Evolutionary conservation across 208 protist species (phyloP).

Genomic region (Leishmania lainsoni): DNA sequence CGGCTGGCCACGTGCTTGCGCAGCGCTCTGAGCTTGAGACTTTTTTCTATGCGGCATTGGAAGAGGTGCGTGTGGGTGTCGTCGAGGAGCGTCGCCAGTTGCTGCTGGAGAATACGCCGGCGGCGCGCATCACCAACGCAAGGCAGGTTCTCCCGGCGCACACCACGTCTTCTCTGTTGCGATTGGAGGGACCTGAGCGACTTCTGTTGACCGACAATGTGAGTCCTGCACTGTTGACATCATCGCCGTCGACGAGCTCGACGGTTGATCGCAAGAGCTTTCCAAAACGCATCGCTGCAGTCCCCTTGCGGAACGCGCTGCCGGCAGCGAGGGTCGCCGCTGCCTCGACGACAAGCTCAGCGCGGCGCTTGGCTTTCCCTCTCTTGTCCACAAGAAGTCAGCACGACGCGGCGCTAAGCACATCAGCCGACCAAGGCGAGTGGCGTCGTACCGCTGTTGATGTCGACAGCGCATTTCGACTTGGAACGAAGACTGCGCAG

Average conservation of each 20-base stretch:
- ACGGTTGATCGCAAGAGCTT: slow-evolving; percentile 25
- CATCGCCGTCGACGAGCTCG: slow-evolving; percentile 1
- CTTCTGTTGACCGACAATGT: slow-evolving; percentile 48
- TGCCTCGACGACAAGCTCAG: neutral
- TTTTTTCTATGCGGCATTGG: slow-evolving; percentile 87
- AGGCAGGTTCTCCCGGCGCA: slow-evolving; percentile 11
- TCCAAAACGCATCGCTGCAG: slow-evolving; percentile 9
- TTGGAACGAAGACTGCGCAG: neutral
- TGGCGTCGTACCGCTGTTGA: neutral
- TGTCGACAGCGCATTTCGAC: slow-evolving; percentile 1
- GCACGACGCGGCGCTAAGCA: neutral
- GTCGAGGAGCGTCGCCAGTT: slow-evolving; percentile 55
- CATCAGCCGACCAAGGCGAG: neutral
- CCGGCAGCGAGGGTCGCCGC: neutral
- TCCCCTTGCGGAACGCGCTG: neutral
- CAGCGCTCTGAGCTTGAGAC: slow-evolving; percentile 81
- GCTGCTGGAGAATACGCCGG: slow-evolving; percentile 6
- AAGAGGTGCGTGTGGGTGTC: slow-evolving; percentile 67
- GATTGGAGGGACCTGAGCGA: slow-evolving; percentile 45
- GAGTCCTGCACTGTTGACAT: neutral
- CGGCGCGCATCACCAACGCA: neutral
- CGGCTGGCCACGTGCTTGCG: slow-evolving; percentile 57
- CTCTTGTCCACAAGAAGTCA: neutral
- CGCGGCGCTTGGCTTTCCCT: neutral
- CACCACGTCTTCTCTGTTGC: slow-evolving; percentile 39